Evolutionary conservation across 805 yeast genomes (phyloP), one percentile per base, ranked within the genome.

Genomic region (Geotrichum ghanense): DNA sequence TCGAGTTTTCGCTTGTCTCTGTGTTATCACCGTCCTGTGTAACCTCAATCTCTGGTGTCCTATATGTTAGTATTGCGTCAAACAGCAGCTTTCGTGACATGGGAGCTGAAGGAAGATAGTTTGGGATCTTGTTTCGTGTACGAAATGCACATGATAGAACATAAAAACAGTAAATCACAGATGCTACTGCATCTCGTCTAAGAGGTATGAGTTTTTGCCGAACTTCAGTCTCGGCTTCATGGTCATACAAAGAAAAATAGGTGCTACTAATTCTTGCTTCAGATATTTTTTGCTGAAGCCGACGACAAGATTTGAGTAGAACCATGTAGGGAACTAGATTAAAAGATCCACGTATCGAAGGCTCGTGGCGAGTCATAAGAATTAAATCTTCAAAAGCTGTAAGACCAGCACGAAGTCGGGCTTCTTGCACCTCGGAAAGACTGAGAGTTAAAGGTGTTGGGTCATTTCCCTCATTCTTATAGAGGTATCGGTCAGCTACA

Each of bases 221-320:
- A 1, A 62, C 62, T 16, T 60, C 61, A n/a, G 59, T 57, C 46
- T 68, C 62, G 16, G 55, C 50, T 50, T 72, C 77, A 34, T 62
- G 61, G 23, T 69, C 70, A 70, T 70, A 72, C 22, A 71, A 66
- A 48, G 67, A 69, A 56, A 73, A 73, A 50, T 66, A 69, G 1
- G 69, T 56, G 17, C 74, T 72, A n/a, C 73, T 67, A 46, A 72
- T 68, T 53, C 78, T 62, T 1, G 78, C 74, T 49, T 71, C 74
- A n/a, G 71, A 64, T 34, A 69, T 62, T 47, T 66, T 68, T 41
- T 71, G 74, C 27, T 71, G 52, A 1, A 73, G 54, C 10, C 50
- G 49, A 45, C 69, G 69, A 50, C 75, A 70, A 0, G 67, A 58
- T 2, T 61, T 52, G 9, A 74, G 44, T 21, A 74, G 45, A 3